Evolutionary conservation across 148 eudicot species (phyloP), one percentile per base, ranked within the genome.

Genomic region (Rhododendron molle): DNA sequence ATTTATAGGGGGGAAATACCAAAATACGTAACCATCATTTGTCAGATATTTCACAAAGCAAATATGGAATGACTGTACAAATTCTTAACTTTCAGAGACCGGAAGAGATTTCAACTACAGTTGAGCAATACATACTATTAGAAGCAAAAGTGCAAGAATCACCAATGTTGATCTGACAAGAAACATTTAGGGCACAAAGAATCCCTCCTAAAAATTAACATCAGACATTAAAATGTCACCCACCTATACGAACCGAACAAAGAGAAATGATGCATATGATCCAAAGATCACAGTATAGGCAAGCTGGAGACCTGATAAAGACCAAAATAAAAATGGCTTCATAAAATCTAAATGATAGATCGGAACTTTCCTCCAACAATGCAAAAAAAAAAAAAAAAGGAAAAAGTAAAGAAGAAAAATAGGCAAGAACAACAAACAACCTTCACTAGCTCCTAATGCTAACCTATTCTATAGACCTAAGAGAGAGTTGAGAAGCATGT

Each of bases 231-330:
- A 73, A 78, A 30, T 26, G 87, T 81, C 49, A 88, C 91, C 20
- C 86, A 95, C 99, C 98, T 73, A 95, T 93, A 83, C 96, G 93
- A 85, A 0, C n/a, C n/a, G n/a, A n/a, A 93, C 85, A 74, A 92
- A 93, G 80, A 94, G 94, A 91, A 93, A 95, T 65, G 98, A 97
- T 54, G 98, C 98, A 86, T 92, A 97, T 43, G 94, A 92, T 84
- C 98, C 98, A 92, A 97, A 97, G 86, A 95, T 84, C 85, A 95
- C 87, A 49, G 99, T 97, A 87, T 94, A 95, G n/a, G 92, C 93
- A 81, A 97, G 96, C 90, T 97, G 99, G 87, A 92, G 89, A 90
- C 99, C 99, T 97, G 92, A 87, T 85, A 82, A 84, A 65, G 21
- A 80, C 32, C 84, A 80, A 78, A 44, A 71, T 71, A 72, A 50